A percentile compares a stretch with the other conserved stretches of the same genome.
Evolutionary conservation across 495 filamentous ascomycete genomes (phyloP).

Genomic region (Lindgomyces ingoldianus): DNA sequence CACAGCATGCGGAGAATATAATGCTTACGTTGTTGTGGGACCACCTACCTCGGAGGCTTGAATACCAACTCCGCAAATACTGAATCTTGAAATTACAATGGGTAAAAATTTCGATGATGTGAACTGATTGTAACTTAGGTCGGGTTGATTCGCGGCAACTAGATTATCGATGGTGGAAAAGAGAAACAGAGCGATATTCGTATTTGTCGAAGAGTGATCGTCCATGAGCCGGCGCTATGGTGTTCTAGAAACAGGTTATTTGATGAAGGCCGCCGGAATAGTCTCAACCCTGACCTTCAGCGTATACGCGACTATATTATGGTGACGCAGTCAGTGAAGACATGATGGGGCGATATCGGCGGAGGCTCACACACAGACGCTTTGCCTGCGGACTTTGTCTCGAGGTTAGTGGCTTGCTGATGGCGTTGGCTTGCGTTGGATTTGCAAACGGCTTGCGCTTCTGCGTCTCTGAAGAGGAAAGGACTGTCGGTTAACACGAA

Average conservation of each 20-base stretch:
- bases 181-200: too few relatives aligned
- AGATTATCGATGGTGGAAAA: not conserved
- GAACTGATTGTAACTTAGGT: not conserved
- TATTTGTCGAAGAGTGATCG: not conserved
- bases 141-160: too few relatives aligned
- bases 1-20: not conserved
- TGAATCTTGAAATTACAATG: constrained; percentile 17
- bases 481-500: constrained; percentile 23
- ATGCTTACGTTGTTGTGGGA: not conserved
- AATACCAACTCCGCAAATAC: not conserved
- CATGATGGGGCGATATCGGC: not conserved
- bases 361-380: not conserved
- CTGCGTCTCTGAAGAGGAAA: constrained; percentile 11
- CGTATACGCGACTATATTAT: not conserved
- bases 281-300: not conserved
- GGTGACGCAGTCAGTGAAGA: not conserved
- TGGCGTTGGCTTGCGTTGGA: constrained; percentile 26
- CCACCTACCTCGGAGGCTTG: not conserved
- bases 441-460: constrained; percentile 8
- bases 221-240: not conserved
- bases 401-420: constrained; percentile 12
- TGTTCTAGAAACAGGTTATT: not conserved
- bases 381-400: not conserved
- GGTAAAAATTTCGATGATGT: not conserved
- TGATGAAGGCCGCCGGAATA: not conserved